Base-by-base conservation (phyloP, 2,329 filamentous ascomycete species). In the Aaosphaeria arxii region DNA sequence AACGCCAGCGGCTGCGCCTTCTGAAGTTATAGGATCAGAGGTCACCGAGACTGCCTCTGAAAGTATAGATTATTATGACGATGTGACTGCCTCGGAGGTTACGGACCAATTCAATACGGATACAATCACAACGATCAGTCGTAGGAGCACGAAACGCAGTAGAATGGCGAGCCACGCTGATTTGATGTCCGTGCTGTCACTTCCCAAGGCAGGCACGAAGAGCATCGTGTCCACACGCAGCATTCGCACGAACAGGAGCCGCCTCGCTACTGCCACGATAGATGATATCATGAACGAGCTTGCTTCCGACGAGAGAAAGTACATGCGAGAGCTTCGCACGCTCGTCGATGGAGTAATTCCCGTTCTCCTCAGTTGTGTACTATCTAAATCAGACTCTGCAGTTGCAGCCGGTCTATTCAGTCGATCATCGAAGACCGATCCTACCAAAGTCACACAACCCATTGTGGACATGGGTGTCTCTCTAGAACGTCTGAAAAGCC, bases 311-410 rank as follows among this genome's bases (percentile, higher is more conserved):
- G 94, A 99, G 70, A 76, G 82, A 40, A 87, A 94, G 57, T 99
- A 97, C 64, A 86, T 87, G 71, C 83, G 91, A 46, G 94, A 99
- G 70, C 79, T 99, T 31, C 90, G 91, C 64, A 96, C 94, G 0
- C 74, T 99, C 31, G 91, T 97, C 6, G 91, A 96, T 59, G 94
- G 94, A 47, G 92, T 99, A 24, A 89, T 99, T 47, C 94, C 94
- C 0, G 92, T 97, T 2, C 79, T 99, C 2, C 75, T 99, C 44
- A 89, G 86, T 7, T 89, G 91, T 55, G 88, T 95, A 6, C 80
- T 96, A 9, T 87, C 85, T 7, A 84, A 88, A 51, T 84, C 84
- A 1, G 82, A 85, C 53, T 81, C 82, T 5, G 80, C 80, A 11
- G 77, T 84, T 42, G 80, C 83, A 3, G 80, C 83, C 17, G 84